These are phyloP conservation scores for Plenodomus tracheiphilus DNA, from an alignment of 2,329 filamentous ascomycete species.

Conservation along the genomic window DNA sequence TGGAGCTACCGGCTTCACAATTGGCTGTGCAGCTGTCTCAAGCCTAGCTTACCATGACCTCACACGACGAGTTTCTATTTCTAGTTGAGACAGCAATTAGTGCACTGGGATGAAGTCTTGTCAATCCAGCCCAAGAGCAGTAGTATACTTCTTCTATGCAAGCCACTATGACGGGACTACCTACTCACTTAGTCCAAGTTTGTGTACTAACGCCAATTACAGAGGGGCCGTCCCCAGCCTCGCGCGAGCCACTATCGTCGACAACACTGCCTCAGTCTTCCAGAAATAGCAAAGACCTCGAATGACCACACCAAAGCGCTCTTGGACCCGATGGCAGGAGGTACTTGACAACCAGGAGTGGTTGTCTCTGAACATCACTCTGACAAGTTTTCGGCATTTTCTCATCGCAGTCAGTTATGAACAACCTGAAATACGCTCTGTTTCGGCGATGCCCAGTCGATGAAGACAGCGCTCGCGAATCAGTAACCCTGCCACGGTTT, in stretches of 20 bases:
- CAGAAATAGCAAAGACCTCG: neutral
- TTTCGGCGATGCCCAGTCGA: slow-evolving; percentile 7
- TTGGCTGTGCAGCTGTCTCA: slow-evolving; percentile 3
- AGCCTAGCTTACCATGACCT: neutral
- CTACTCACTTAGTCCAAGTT: neutral
- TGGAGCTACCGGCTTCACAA: neutral
- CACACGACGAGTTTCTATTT: slow-evolving; percentile 24
- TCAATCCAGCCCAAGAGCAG: neutral
- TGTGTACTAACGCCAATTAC: neutral
- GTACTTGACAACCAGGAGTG: neutral
- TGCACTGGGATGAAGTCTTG: neutral
- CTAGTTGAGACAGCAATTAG: neutral
- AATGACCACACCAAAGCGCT: slow-evolving; percentile 1
- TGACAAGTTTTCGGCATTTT: neutral
- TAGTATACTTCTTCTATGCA: neutral
- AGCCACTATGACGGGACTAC: neutral
- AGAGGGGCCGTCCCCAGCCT: slow-evolving; percentile 6
- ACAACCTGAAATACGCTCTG: slow-evolving; percentile 18
- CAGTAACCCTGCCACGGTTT: slow-evolving; percentile 18
- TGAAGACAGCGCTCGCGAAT: slow-evolving; percentile 5
- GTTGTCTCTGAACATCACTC: neutral
- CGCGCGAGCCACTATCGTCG: slow-evolving; percentile 4
- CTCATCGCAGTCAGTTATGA: slow-evolving; percentile 1
- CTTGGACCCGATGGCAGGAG: neutral
- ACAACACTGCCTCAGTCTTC: slow-evolving; percentile 18